Evolutionary conservation across 1,139 yeast genomes (phyloP), one percentile per base, ranked within the genome.

Genomic region (Waltiozyma solani): DNA sequence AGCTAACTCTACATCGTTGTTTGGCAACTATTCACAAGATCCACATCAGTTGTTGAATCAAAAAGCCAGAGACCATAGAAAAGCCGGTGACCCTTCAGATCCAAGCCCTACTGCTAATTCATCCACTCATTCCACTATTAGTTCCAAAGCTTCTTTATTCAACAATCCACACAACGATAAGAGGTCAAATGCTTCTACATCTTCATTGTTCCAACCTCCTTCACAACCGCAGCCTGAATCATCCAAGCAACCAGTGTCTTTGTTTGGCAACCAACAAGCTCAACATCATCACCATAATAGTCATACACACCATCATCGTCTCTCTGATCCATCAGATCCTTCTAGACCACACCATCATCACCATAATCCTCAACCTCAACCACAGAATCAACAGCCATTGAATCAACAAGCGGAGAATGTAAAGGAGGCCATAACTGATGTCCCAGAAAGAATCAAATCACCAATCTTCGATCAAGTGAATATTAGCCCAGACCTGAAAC

Each of bases 391-490:
- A n/a, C 26, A 5, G 9, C 35, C 44, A 24, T 13, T 42, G 37
- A 39, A 39, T 22, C 38, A 34, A 17, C 36, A 33, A 20, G 35
- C 39, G 18, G 35, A 15, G 23, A 36, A 14, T 12, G 23, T 20
- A 15, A 24, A 15, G 13, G 18, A 14, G 17, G 19, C 17, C 13
- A 34, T 23, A 8, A 14, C 26, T 19, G 24, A 31, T 4, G 23
- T 4, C 20, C 20, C 34, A 17, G 26, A 19, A 8, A 14, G 29
- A 9, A 26, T 35, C 11, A 43, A 36, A 34, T 41, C 46, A 1
- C 25, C 34, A n/a, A 22, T 48, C 23, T 49, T 49, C 39, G 52
- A 49, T 5, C 53, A 48, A 36, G 51, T 48, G 18, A 52, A 52
- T 18, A 43, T 48, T 10, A 47, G 51, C 39, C 52, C 52, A 5